A percentile compares a stretch with the other conserved stretches of the same genome.
Conservation (phyloP, 371 early-diverging fungal species). For the Mortierella sp. region DNA sequence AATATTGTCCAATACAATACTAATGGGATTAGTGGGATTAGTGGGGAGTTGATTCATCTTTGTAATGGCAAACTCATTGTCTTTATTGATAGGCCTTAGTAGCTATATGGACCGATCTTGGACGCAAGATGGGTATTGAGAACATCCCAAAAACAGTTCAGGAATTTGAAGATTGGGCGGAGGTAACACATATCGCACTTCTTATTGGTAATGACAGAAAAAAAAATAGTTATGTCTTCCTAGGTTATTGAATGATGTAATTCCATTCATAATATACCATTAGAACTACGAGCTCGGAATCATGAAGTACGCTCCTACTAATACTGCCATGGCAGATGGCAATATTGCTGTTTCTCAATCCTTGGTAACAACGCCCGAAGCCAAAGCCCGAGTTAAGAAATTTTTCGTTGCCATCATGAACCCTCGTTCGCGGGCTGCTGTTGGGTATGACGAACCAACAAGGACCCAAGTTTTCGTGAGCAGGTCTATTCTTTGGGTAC, state of each 20-base stretch:
- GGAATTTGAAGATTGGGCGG: constrained; percentile 56
- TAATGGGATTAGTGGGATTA: no score
- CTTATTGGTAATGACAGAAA: background rate
- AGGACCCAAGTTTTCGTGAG: background rate
- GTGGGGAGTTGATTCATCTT: background rate
- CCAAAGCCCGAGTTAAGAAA: constrained; percentile 1
- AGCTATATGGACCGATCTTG: constrained; percentile 59
- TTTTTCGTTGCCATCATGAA: background rate
- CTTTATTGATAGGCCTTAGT: constrained; percentile 20
- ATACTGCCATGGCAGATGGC: background rate
- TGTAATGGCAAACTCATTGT: background rate
- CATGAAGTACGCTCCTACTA: constrained; percentile 4
- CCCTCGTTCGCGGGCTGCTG: constrained; percentile 1
- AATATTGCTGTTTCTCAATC: background rate
- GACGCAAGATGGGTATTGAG: constrained; percentile 62
- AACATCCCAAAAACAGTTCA: constrained; percentile 63
- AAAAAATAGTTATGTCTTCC: background rate
- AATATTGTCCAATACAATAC: background rate
- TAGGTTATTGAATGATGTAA: background rate
- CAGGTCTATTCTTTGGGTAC: constrained; percentile 8
- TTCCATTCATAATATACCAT: background rate
- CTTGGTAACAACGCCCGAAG: background rate
- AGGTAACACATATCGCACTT: constrained; percentile 14
- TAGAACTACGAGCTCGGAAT: constrained; percentile 6
- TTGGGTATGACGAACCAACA: constrained; percentile 4